Evolutionary conservation across 495 filamentous ascomycete genomes (phyloP), one percentile per base, ranked within the genome.

Genomic region (Symbiotaphrina buchneri): DNA sequence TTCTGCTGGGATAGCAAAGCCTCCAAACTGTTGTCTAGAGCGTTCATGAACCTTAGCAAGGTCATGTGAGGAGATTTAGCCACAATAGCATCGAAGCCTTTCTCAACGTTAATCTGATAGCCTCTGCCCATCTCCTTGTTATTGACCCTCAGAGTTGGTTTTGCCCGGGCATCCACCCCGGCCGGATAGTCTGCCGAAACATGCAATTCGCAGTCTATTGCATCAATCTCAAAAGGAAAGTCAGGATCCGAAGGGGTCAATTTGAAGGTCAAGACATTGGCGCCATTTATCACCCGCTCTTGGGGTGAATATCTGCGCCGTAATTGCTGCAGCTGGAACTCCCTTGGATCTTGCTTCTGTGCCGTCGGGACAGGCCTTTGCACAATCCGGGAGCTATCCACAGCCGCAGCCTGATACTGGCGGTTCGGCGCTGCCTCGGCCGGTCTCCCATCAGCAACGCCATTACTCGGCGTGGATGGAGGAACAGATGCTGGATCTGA

Each of bases 171-270:
- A n/a, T n/a, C n/a, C n/a, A n/a, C n/a, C n/a, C n/a, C n/a, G 3
- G 30, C 33, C 2, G 78, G 76, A 45, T 80, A 87, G 8, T 44
- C 47, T 0, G 31, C 35, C 1, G 82, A 79, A 5, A 93, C 61
- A 31, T 53, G 59, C n/a, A 93, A 54, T 2, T 65, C 54, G 43
- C 80, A 83, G 34, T 75, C 56, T n/a, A 90, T 52, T 14, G 56
- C 56, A 7, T 71, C 63, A 37, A 90, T 52, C 14, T 83, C 75
- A 37, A 77, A 90, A 4, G 80, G 72, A 37, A 85, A 85, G 43
- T 90, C 80, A 0, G 80, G 80, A 43, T 90, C 83, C n/a, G 79
- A 84, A 4, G 83, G 83, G 10, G 47, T 50, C 33, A 93, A 39
- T 14, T 54, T 56, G 46, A 91, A 78, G 0, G 52, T 47, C 14